Evolutionary conservation across 2,329 filamentous ascomycete species (phyloP).

Genomic region (Byssoonygena ceratinophila): DNA sequence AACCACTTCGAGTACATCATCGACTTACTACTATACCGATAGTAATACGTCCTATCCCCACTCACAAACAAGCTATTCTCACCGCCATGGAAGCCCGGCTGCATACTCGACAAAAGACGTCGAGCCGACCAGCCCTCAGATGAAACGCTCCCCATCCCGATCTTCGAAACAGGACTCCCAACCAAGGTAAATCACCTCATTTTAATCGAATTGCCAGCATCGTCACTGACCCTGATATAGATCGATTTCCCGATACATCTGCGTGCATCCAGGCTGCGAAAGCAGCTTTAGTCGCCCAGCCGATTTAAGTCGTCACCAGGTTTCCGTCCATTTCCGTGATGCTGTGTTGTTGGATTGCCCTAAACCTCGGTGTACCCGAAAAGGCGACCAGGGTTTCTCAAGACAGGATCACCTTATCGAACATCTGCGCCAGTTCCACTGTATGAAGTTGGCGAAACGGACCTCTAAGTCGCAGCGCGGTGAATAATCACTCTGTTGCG

Average conservation of each 20-base stretch:
- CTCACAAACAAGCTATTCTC: conserved; percentile 4
- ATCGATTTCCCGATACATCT: conserved; percentile 18
- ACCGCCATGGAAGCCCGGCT: not conserved
- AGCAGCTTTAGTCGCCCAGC: conserved; percentile 37
- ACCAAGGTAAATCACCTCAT: not conserved
- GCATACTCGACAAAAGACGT: not conserved
- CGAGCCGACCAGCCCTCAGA: not conserved
- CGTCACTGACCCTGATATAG: not conserved
- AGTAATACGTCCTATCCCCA: not conserved
- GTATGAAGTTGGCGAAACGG: conserved; percentile 37
- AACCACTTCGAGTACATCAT: conserved; percentile 15
- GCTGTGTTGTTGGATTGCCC: conserved; percentile 36
- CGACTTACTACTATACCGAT: conserved; percentile 8
- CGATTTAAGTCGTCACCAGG: conserved; percentile 42
- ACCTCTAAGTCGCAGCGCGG: conserved; percentile 21
- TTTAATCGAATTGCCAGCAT: not conserved
- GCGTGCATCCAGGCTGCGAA: conserved; percentile 21
- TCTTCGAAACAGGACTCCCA: conserved; percentile 8
- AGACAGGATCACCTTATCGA: conserved; percentile 49
- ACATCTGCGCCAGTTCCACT: conserved; percentile 48
- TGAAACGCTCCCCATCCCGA: conserved; percentile 2
- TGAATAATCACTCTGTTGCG: not conserved
- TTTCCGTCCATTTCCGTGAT: conserved; percentile 37
- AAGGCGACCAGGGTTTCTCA: conserved; percentile 43
- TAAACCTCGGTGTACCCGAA: conserved; percentile 36